These are phyloP conservation scores for Mycena crocata DNA, from an alignment of 768 basidiomycete species.

Conservation along the genomic window DNA sequence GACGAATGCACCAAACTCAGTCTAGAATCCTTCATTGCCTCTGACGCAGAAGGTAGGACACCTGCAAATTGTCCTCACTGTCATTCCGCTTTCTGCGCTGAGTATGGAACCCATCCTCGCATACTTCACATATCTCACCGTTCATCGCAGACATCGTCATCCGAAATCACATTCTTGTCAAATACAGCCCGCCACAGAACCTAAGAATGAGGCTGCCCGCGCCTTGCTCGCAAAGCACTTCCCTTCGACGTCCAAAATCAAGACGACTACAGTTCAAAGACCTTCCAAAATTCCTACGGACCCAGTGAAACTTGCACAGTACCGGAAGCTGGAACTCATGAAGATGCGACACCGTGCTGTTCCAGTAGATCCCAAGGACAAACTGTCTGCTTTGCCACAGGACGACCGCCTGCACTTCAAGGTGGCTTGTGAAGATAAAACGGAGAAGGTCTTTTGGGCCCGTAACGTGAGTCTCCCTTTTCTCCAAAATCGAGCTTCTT, in stretches of 20 bases:
- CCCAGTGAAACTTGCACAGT: conserved; percentile 64
- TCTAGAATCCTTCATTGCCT: conserved; percentile 55
- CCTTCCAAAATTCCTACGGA: conserved; percentile 55
- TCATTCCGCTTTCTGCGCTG: conserved; percentile 55
- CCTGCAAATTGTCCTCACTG: conserved; percentile 65
- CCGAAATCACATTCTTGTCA: conserved; percentile 70
- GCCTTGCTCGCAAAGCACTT: conserved; percentile 68
- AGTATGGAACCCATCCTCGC: conserved; percentile 2
- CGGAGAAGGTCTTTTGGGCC: conserved; percentile 73
- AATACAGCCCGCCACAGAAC: conserved; percentile 31
- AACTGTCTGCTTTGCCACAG: conserved; percentile 54
- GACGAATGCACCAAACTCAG: conserved; percentile 65
- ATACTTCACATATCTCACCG: conserved; percentile 27
- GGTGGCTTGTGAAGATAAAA: conserved; percentile 46
- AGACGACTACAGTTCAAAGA: conserved; percentile 34
- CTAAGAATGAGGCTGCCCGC: conserved; percentile 61
- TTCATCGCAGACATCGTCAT: conserved; percentile 69
- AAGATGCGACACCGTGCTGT: conserved; percentile 79
- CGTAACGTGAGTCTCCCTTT: conserved; percentile 64
- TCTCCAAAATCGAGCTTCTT: neutral
- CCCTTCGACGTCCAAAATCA: conserved; percentile 41
- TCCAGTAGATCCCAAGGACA: conserved; percentile 72
- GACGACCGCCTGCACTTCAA: conserved; percentile 72
- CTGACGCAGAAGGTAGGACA: conserved; percentile 39
- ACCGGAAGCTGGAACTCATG: conserved; percentile 73